Evolutionary conservation across 1,139 yeast species (phyloP), one percentile per base, ranked within the genome.

Genomic region (Magnusiomyces ingens): DNA sequence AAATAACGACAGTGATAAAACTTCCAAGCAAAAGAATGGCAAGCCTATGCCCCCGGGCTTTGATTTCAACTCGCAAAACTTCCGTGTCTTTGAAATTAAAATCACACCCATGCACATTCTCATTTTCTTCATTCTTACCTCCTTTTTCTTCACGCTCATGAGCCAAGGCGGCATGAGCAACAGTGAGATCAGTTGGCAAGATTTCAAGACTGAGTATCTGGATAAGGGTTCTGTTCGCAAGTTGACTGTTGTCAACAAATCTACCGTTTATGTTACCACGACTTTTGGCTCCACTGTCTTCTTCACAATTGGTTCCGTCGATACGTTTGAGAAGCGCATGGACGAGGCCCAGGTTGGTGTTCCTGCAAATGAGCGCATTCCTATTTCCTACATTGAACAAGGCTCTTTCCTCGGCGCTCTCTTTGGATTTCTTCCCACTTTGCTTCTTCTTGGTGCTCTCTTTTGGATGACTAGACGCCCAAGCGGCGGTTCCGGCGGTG

Each of bases 271-370:
- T 35, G 54, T 55, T 15, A 47, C 49, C 19, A 45, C 52, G 15
- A n/a, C 49, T 8, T 35, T 26, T 45, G 49, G 47, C 17, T 52
- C 60, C 18, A 59, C 69, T 5, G 80, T 80, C 35, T 75, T 75
- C 18, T 94, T 94, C 72, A 82, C 87, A 46, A 89, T 94, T 64
- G 99, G 99, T 4, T 87, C 96, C 0, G 82, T 91, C 22, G 97
- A 90, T 62, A 75, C 84, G n/a, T 93, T 94, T 70, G 99, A 94
- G 71, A 82, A 84, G 55, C 85, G 84, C 60, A 75, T 94, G 66
- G 87, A 84, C 56, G 80, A 78, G 51, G 82, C 86, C 36, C 97
- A 90, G 69, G 81, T 82, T 53, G 77, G 79, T 6, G 80, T 87
- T 41, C 79, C 87, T 1, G 75, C 79, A 19, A 73, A 69, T 50